phyloP scores from a whole-genome alignment of 345 rosid genomes.

The Hypericum perforatum region DNA sequence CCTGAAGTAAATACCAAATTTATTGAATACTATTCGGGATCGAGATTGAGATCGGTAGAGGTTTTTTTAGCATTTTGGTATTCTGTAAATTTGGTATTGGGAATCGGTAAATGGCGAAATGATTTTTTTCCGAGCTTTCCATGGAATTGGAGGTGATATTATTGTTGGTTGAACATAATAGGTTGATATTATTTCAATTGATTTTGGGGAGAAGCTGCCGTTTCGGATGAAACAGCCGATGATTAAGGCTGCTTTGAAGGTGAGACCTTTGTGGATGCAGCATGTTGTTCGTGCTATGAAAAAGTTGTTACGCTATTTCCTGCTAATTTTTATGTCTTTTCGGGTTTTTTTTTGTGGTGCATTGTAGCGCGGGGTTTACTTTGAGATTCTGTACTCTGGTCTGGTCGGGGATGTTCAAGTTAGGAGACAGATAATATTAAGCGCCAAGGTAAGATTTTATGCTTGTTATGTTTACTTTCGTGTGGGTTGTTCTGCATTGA shows the following conservation, averaged over 20 bases:
- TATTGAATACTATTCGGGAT: too few relatives aligned
- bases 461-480: background rate
- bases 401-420: slow-evolving; percentile 51
- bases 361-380: slow-evolving; percentile 69
- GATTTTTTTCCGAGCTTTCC: too few relatives aligned
- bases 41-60: too few relatives aligned
- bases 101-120: too few relatives aligned
- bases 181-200: slow-evolving; percentile 30
- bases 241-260: slow-evolving; percentile 47
- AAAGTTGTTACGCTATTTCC: background rate
- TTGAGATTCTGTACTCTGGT: slow-evolving; percentile 60
- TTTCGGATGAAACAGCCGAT: slow-evolving; percentile 51
- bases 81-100: too few relatives aligned
- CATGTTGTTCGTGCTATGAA: too few relatives aligned
- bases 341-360: background rate
- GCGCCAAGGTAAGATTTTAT: slow-evolving; percentile 49
- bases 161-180: too few relatives aligned
- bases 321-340: background rate
- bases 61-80: too few relatives aligned
- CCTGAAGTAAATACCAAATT: too few relatives aligned
- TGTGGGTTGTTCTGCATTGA: too few relatives aligned
- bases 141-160: too few relatives aligned
- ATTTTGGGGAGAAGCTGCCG: slow-evolving; percentile 49
- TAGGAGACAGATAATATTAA: slow-evolving; percentile 64
- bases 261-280: too few relatives aligned